Conservation (phyloP, 352 stramenopile genomes). For the Peronospora tabacina region DNA sequence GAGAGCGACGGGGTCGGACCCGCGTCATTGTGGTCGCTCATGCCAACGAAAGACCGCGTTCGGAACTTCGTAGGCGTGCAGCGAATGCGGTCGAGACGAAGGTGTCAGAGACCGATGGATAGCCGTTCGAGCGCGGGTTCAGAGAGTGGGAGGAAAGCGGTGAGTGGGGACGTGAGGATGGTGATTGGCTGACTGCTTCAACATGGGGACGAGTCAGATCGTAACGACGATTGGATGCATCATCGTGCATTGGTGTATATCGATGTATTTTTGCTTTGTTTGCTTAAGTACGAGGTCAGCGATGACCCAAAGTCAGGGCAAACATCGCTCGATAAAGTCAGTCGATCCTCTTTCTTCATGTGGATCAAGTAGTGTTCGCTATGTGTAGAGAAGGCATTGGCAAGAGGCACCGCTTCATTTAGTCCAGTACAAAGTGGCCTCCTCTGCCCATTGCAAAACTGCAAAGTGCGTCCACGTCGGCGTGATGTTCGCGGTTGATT, state of each 20-base stretch:
- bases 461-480: conserved; percentile 74
- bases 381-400: background rate
- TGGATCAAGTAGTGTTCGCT: background rate
- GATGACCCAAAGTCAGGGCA: no score
- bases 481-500: conserved; percentile 73
- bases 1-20: conserved; percentile 17
- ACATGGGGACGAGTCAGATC: conserved; percentile 18
- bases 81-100: conserved; percentile 2
- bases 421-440: conserved; percentile 81
- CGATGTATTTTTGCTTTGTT: no score
- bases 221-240: no score
- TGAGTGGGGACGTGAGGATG: conserved; percentile 3
- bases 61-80: conserved; percentile 2
- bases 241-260: no score
- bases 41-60: conserved; percentile 12
- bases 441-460: conserved; percentile 67
- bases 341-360: no score
- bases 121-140: conserved; percentile 6
- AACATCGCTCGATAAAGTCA: no score
- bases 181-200: conserved; percentile 18
- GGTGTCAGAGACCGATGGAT: conserved; percentile 7
- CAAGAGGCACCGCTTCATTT: conserved; percentile 8
- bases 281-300: no score
- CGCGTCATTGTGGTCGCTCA: conserved; percentile 18
- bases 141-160: conserved; percentile 16